These are phyloP conservation scores for Parmales sp. DNA, from an alignment of 108 stramenopile genomes.

Conservation along the genomic window DNA sequence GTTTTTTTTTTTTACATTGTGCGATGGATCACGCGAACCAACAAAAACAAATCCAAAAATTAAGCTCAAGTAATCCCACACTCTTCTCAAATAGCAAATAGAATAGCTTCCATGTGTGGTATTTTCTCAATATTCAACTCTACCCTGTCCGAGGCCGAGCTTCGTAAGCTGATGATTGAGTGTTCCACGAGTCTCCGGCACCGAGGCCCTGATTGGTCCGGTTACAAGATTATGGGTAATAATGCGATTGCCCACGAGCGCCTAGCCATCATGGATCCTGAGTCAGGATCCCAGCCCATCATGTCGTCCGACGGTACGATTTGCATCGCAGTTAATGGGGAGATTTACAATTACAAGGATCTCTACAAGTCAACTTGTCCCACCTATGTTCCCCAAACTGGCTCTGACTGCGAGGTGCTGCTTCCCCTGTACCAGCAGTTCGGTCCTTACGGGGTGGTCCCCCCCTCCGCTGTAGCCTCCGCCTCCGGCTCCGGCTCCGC, in stretches of 20 bases:
- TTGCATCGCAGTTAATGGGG: conserved; percentile 92
- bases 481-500: too few species aligned
- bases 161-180: conserved; percentile 74
- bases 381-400: conserved; percentile 73
- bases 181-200: conserved; percentile 82
- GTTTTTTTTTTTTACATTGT: neutral
- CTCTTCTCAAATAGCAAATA: neutral
- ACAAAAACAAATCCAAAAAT: neutral
- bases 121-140: conserved; percentile 94
- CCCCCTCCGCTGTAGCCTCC: too few species aligned
- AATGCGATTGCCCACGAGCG: conserved; percentile 69
- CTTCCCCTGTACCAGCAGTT: conserved; percentile 78
- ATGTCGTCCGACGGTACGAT: conserved; percentile 63
- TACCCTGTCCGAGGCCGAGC: conserved; percentile 61
- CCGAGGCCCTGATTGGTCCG: conserved; percentile 96
- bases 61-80: neutral
- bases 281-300: conserved; percentile 87
- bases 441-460: conserved; percentile 47
- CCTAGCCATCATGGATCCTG: conserved; percentile 95
- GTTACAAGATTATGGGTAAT: conserved; percentile 64
- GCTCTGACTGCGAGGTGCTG: conserved; percentile 89
- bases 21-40: neutral
- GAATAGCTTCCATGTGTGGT: conserved; percentile 68
- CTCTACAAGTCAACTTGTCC: conserved; percentile 50
- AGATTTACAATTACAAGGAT: conserved; percentile 98